Evolutionary conservation across 495 filamentous ascomycete species (phyloP), one percentile per base, ranked within the genome.

Genomic region (Rusavskia elegans): DNA sequence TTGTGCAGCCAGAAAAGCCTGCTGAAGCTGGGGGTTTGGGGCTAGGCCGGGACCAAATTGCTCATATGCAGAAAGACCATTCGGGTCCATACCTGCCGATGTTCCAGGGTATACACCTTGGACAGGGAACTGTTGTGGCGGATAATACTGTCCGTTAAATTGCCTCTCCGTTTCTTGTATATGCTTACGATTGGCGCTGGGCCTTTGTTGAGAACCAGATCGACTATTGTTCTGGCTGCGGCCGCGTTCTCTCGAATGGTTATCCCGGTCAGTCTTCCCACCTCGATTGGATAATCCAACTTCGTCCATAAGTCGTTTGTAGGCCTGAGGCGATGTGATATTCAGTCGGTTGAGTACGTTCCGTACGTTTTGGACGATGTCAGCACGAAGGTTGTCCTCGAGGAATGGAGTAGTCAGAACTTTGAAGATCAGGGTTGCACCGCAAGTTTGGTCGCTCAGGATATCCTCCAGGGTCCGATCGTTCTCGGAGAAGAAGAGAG

Each of bases 291-390:
- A 82, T 51, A 93, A 69, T 48, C 86, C 89, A 62, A 95, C 92
- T 66, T 96, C 89, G 60, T 95, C 89, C 92, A 98, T 98, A 45
- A 98, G 67, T 40, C 92, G 85, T 73, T 97, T 97, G 68, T 98
- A 98, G 38, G 92, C 92, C 66, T 98, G 93, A 46, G 84, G 83
- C 45, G 92, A 87, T 53, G 90, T 84, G 6, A 86, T 89, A 68
- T 98, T 98, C 57, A 97, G 77, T 56, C 84, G 84, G 41, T 87
- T 73, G 40, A 98, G 75, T 49, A 96, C 89, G 64, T 82, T 85
- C 55, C 89, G 84, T 30, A 98, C 87, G 49, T 87, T 94, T 65
- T 93, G 85, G 1, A 92, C 79, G 39, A 95, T 87, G 55, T 95
- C 84, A 29, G 75, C 72, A 35, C 92, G 82, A 68, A 94, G 87